Percentiles rank a stretch among this genome's conserved stretches.
These are phyloP conservation scores for Curvularia lunata DNA, from an alignment of 2,329 filamentous ascomycete species.

Conservation along the genomic window DNA sequence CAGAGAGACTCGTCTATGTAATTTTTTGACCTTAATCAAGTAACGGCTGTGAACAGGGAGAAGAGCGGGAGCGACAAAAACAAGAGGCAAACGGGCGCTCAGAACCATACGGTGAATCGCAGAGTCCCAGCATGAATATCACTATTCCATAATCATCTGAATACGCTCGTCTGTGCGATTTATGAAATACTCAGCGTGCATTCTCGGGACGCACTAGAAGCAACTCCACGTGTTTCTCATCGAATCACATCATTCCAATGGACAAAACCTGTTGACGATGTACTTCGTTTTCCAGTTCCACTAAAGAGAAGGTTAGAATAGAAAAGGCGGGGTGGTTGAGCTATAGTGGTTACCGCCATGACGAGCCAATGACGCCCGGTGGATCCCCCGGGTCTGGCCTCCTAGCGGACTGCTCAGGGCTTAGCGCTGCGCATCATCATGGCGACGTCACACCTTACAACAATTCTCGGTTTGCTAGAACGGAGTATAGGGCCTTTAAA, in stretches of 20 bases:
- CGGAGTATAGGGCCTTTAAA: conserved; percentile 12
- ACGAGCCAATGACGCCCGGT: conserved; percentile 14
- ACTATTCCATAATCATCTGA: too few relatives aligned
- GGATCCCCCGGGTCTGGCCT: conserved; percentile 2
- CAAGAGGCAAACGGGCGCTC: not conserved
- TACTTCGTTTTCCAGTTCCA: not conserved
- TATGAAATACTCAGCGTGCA: not conserved
- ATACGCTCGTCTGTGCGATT: not conserved
- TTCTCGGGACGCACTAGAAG: not conserved
- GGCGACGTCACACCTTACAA: conserved; percentile 13
- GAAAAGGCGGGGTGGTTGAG: conserved; percentile 14
- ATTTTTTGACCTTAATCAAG: not conserved
- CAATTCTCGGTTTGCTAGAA: conserved; percentile 9
- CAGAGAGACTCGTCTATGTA: not conserved
- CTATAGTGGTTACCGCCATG: conserved; percentile 8
- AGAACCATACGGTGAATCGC: not conserved
- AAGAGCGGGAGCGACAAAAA: not conserved
- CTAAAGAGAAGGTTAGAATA: not conserved
- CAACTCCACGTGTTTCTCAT: not conserved
- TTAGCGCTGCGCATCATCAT: conserved; percentile 21
- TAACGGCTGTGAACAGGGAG: not conserved
- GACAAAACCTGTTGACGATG: conserved; percentile 9
- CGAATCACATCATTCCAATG: not conserved
- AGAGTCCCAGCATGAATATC: too few relatives aligned
- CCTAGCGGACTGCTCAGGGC: not conserved